Percentiles rank a stretch among this genome's conserved stretches.
Conservation (phyloP, 768 basidiomycete genomes). For the Phlebiopsis flavidoalba region DNA sequence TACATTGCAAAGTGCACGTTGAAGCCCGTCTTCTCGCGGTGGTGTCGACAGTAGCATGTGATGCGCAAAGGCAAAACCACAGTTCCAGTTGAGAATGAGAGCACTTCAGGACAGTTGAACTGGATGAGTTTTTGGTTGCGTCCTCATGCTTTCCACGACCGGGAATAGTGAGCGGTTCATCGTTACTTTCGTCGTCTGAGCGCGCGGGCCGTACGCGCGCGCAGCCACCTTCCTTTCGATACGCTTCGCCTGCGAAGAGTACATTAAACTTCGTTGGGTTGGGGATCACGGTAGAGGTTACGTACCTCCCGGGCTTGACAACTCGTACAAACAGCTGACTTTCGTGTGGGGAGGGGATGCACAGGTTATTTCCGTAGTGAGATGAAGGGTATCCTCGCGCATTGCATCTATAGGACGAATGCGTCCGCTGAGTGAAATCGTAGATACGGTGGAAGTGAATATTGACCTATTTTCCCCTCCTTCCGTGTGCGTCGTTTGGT, state of each 20-base stretch:
- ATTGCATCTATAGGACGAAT: slow-evolving; percentile 47
- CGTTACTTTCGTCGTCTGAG: slow-evolving; percentile 67
- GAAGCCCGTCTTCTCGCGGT: slow-evolving; percentile 95
- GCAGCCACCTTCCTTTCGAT: slow-evolving; percentile 86
- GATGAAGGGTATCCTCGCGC: slow-evolving; percentile 63
- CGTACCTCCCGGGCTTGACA: slow-evolving; percentile 83
- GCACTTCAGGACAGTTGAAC: slow-evolving; percentile 89
- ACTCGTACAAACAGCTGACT: slow-evolving; percentile 80
- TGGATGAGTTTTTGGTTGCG: slow-evolving; percentile 85
- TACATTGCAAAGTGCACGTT: slow-evolving; percentile 84
- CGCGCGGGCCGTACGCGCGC: slow-evolving; percentile 70
- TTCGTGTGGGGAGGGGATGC: slow-evolving; percentile 72
- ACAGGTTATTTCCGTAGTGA: slow-evolving; percentile 73
- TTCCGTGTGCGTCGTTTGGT: slow-evolving; percentile 84
- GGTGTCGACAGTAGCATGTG: slow-evolving; percentile 98
- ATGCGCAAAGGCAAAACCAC: slow-evolving; percentile 90
- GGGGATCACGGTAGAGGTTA: slow-evolving; percentile 1
- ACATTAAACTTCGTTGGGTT: neutral
- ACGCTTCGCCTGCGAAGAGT: slow-evolving; percentile 66
- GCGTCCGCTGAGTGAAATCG: slow-evolving; percentile 2
- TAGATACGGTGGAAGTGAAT: slow-evolving; percentile 16
- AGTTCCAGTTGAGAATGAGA: slow-evolving; percentile 86
- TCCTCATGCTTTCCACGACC: slow-evolving; percentile 54
- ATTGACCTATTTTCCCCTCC: slow-evolving; percentile 74
- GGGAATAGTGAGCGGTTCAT: slow-evolving; percentile 37